These are phyloP conservation scores for Eimeria brunetti DNA, from an alignment of 169 alveolate genomes.

Conservation along the genomic window DNA sequence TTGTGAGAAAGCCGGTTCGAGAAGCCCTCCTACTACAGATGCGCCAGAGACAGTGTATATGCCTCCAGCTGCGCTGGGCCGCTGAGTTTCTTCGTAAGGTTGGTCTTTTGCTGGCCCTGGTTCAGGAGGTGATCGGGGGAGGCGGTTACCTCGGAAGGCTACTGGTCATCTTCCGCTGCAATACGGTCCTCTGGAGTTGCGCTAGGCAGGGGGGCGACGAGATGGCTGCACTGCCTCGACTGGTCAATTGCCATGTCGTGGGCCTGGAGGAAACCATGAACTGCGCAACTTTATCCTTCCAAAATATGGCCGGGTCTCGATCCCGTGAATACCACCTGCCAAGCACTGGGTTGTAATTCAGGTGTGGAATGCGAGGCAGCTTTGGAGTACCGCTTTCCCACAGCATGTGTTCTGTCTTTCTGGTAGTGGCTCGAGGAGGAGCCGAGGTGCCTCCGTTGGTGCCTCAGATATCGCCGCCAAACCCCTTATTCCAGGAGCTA, in stretches of 20 bases:
- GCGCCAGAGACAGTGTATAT: background rate
- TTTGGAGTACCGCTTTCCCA: conserved; percentile 77
- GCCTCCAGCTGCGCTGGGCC: background rate
- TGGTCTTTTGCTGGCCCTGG: background rate
- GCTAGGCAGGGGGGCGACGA: conserved; percentile 38
- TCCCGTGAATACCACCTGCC: conserved; percentile 81
- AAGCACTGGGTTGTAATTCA: conserved; percentile 77
- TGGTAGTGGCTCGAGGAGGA: conserved; percentile 67
- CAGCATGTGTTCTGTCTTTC: conserved; percentile 51
- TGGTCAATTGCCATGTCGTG: conserved; percentile 79
- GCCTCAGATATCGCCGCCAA: conserved; percentile 21
- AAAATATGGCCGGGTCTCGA: conserved; percentile 71
- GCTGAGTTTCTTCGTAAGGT: background rate
- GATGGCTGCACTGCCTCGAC: conserved; percentile 67
- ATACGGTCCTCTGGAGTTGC: background rate
- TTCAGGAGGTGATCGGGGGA: background rate
- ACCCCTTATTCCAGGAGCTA: background rate
- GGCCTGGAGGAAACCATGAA: conserved; percentile 78
- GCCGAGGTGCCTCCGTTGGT: conserved; percentile 36
- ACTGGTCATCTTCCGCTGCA: conserved; percentile 17
- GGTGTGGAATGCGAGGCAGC: conserved; percentile 79
- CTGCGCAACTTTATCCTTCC: conserved; percentile 80
- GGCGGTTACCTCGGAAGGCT: background rate
- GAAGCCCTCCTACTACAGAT: background rate
- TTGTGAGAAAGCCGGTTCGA: background rate